Percentiles rank a stretch among this genome's conserved stretches.
These are phyloP conservation scores for Penicillium canariense DNA, from an alignment of 495 filamentous ascomycete species.

Conservation along the genomic window DNA sequence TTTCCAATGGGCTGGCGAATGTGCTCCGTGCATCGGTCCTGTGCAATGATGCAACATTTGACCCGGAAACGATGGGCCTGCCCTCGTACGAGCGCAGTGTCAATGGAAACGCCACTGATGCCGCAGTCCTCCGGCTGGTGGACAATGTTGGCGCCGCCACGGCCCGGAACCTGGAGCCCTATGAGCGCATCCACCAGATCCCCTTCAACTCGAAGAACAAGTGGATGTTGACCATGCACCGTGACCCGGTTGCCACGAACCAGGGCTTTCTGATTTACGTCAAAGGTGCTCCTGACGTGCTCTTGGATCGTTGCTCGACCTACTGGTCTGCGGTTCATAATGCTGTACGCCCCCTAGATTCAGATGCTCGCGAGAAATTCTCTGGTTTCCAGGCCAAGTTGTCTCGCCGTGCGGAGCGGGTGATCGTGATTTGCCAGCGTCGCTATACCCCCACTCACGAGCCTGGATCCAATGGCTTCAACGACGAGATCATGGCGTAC, in stretches of 20 bases:
- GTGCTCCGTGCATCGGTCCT: slow-evolving; percentile 37
- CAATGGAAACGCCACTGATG: slow-evolving; percentile 71
- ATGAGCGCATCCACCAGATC: slow-evolving; percentile 61
- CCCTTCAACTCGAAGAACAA: slow-evolving; percentile 81
- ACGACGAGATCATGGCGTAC: slow-evolving; percentile 41
- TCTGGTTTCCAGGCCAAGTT: slow-evolving; percentile 39
- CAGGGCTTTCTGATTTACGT: slow-evolving; percentile 33
- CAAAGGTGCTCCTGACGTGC: slow-evolving; percentile 53
- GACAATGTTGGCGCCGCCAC: slow-evolving; percentile 56
- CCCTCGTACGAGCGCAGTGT: slow-evolving; percentile 56
- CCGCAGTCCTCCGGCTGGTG: slow-evolving; percentile 64
- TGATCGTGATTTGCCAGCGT: slow-evolving; percentile 48
- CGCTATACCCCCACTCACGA: slow-evolving; percentile 20
- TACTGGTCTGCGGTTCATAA: slow-evolving; percentile 41
- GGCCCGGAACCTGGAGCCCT: slow-evolving; percentile 36
- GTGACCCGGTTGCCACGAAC: slow-evolving; percentile 6
- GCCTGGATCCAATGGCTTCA: slow-evolving; percentile 39
- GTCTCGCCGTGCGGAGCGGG: slow-evolving; percentile 49
- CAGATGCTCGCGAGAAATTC: slow-evolving; percentile 30
- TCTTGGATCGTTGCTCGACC: slow-evolving; percentile 42
- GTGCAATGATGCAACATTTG: slow-evolving; percentile 71
- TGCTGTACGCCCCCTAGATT: slow-evolving; percentile 34
- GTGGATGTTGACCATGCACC: slow-evolving; percentile 47
- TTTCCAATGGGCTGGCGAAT: slow-evolving; percentile 19
- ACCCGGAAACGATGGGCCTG: slow-evolving; percentile 52